phyloP scores from a whole-genome alignment of 2,329 filamentous ascomycete species.

The Bipolaris sorokiniana region DNA sequence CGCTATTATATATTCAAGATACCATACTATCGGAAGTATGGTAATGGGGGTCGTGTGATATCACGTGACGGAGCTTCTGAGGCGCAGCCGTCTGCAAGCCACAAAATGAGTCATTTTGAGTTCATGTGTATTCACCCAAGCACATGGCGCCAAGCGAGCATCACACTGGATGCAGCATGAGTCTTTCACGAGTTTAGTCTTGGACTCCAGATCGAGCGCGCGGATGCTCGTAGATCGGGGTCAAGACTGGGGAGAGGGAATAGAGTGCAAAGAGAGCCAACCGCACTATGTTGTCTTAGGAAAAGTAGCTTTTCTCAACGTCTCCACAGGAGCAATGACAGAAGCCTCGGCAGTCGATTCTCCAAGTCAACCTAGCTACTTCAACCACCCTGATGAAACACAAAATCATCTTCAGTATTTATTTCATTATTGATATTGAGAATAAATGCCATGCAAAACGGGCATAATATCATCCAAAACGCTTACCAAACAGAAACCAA shows the following conservation, averaged over 20 bases:
- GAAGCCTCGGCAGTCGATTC: neutral
- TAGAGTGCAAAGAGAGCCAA: neutral
- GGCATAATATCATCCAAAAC: slow-evolving; percentile 6
- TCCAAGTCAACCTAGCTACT: no score
- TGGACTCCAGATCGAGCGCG: neutral
- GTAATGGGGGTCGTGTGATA: neutral
- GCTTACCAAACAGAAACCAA: slow-evolving; percentile 5
- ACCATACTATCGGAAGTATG: neutral
- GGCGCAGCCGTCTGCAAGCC: slow-evolving; percentile 1
- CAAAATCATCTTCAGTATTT: neutral
- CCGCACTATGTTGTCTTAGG: neutral
- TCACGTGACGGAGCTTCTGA: neutral
- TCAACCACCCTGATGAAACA: neutral
- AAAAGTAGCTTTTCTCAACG: neutral
- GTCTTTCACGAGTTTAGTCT: neutral
- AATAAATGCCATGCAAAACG: neutral
- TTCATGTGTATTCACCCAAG: neutral
- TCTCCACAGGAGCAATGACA: neutral
- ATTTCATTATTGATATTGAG: slow-evolving; percentile 4
- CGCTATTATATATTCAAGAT: neutral
- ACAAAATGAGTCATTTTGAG: slow-evolving; percentile 5
- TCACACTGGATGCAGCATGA: neutral
- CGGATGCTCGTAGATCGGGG: neutral
- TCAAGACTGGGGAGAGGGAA: neutral
- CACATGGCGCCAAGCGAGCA: neutral